Percentiles rank a stretch among this genome's conserved stretches.
Evolutionary conservation across 2,329 filamentous ascomycete species (phyloP).

Genomic region (Aspergillus novofumigatus): DNA sequence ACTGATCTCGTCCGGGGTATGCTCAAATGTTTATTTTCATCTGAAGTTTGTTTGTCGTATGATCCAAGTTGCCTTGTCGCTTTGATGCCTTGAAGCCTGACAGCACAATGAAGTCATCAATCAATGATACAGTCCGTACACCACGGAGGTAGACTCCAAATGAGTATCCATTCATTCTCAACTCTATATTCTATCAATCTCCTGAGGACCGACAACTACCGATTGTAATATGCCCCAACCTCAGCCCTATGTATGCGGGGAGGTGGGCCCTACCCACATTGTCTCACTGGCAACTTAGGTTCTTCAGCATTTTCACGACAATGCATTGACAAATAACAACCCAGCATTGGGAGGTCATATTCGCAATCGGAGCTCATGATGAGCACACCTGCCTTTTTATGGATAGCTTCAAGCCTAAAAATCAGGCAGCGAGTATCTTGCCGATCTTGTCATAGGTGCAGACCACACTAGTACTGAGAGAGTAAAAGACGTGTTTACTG

Average conservation of each 20-base stretch:
- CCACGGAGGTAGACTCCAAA: not conserved
- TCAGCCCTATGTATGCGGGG: constrained; percentile 14
- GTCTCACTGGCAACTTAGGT: not conserved
- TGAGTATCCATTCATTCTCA: not conserved
- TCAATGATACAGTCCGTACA: not conserved
- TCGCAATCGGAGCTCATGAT: not conserved
- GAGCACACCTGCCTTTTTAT: not conserved
- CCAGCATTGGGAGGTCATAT: not conserved
- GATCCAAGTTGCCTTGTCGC: too few species aligned
- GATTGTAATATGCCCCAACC: not conserved
- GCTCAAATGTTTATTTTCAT: not conserved
- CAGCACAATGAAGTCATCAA: not conserved
- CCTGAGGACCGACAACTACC: not conserved
- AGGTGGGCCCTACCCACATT: constrained; percentile 6
- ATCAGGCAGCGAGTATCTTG: not conserved
- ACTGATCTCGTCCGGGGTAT: not conserved
- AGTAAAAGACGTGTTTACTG: not conserved
- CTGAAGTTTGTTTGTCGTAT: too few species aligned
- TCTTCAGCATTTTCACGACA: not conserved
- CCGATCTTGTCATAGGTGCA: not conserved
- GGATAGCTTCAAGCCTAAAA: not conserved
- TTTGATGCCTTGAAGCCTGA: not conserved
- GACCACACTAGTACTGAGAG: not conserved
- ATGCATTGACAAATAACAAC: not conserved
- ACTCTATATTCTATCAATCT: not conserved